Evolutionary conservation across 208 protist species (phyloP).

Genomic region (Trypanosoma avium): DNA sequence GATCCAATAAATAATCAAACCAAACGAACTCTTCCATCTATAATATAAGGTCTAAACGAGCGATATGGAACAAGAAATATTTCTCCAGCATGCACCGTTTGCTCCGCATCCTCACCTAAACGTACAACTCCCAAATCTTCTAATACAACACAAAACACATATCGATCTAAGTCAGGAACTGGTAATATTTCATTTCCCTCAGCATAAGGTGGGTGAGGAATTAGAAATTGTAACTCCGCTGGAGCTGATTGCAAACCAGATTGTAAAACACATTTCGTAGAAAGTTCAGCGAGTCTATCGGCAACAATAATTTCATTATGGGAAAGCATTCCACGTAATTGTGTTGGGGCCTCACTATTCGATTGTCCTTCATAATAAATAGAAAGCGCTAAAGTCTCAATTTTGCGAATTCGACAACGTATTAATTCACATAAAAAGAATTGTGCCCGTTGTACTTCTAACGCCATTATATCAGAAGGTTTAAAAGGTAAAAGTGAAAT

Average conservation of each 20-base stretch:
- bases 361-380: conserved; percentile 67
- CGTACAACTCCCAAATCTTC: conserved; percentile 77
- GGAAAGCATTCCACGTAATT: conserved; percentile 26
- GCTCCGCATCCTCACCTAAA: conserved; percentile 69
- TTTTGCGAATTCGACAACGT: conserved; percentile 79
- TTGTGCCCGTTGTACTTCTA: conserved; percentile 77
- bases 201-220: conserved; percentile 57
- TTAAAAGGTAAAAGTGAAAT: conserved; percentile 74
- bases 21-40: conserved; percentile 67
- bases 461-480: conserved; percentile 69
- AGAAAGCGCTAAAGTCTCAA: conserved; percentile 58
- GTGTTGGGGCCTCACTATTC: conserved; percentile 22
- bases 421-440: conserved; percentile 86
- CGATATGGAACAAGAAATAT: conserved; percentile 83
- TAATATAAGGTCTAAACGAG: conserved; percentile 67
- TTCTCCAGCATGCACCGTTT: conserved; percentile 68
- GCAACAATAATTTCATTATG: conserved; percentile 72
- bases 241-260: conserved; percentile 64
- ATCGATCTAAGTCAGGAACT: conserved; percentile 61
- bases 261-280: conserved; percentile 39
- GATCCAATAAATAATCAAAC: too few relatives aligned
- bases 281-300: conserved; percentile 57
- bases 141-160: conserved; percentile 81
- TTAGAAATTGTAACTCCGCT: conserved; percentile 54
- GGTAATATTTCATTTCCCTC: conserved; percentile 82